Evolutionary conservation across 306 rosid genomes (phyloP), one percentile per base, ranked within the genome.

Genomic region (Rosa multiflora): DNA sequence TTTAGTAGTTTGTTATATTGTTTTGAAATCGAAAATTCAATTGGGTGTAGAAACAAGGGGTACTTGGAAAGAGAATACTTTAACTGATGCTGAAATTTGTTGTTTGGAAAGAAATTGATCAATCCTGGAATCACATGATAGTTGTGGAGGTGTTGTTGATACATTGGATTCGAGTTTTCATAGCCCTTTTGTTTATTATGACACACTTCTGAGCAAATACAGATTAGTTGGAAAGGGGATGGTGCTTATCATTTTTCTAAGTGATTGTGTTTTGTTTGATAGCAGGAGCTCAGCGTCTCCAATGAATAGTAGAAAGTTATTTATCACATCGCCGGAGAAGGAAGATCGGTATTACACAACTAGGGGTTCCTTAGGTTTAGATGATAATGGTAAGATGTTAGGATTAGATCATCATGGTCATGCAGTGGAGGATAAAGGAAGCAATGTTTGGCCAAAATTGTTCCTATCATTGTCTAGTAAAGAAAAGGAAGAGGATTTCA

Each of bases 401-500:
- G 86, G 86, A 49, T 78, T 83, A 43, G 89, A 83, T 49, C 61
- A 75, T 18, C 67, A 68, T 70, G 84, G 83, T 51, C 79, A 78
- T 70, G 73, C 53, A n/a, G 82, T 83, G 76, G 78, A 86, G 29
- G 86, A 77, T 17, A 82, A 76, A 49, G 81, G 79, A 72, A 69
- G 69, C 62, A 29, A 67, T 52, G 85, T 85, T 55, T 88, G 92
- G 92, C 92, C 92, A 43, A 88, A 83, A 77, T 73, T 88, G 63
- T 78, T 82, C 43, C 59, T 88, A n/a, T 82, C 92, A 56, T 77
- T 88, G 56, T 86, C 92, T 23, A 86, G 87, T 72, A 88, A 86
- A 56, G 92, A 88, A 70, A 88, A 88, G 78, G 90, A 88, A 80
- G 90, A 86, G 76, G 92, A 88, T 82, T 88, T 88, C 79, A 77